Evolutionary conservation across 495 filamentous ascomycete species (phyloP).

Genomic region (Xanthoparmelia taractica): DNA sequence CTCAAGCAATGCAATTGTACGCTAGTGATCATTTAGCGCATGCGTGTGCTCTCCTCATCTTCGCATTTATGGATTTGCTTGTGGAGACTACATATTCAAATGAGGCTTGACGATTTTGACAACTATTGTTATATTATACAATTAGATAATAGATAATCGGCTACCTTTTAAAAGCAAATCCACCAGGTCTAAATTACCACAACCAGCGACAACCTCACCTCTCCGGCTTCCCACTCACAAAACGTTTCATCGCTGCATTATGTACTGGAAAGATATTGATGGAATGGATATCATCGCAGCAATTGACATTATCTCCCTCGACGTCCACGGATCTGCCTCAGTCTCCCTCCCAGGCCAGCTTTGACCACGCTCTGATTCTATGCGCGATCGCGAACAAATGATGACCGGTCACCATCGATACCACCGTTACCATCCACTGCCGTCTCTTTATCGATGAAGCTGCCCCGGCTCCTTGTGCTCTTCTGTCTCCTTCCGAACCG

Average conservation of each 20-base stretch:
- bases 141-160: background rate
- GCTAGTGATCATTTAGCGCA: conserved; percentile 1
- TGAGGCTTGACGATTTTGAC: background rate
- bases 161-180: background rate
- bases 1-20: background rate
- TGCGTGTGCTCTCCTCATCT: background rate
- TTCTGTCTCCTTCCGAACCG: conserved; percentile 35
- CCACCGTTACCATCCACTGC: conserved; percentile 5
- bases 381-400: conserved; percentile 3
- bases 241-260: background rate
- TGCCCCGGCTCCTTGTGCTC: conserved; percentile 34
- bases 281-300: conserved; percentile 16
- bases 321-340: background rate
- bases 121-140: background rate
- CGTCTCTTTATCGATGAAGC: conserved; percentile 33
- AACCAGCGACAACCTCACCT: background rate
- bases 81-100: background rate
- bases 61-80: background rate
- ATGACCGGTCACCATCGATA: conserved; percentile 13
- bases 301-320: background rate
- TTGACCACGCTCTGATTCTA: background rate
- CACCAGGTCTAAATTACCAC: background rate
- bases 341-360: background rate
- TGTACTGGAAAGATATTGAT: background rate
- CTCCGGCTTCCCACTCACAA: background rate